Evolutionary conservation across 345 rosid species (phyloP).

Genomic region (Orychophragmus violaceus): DNA sequence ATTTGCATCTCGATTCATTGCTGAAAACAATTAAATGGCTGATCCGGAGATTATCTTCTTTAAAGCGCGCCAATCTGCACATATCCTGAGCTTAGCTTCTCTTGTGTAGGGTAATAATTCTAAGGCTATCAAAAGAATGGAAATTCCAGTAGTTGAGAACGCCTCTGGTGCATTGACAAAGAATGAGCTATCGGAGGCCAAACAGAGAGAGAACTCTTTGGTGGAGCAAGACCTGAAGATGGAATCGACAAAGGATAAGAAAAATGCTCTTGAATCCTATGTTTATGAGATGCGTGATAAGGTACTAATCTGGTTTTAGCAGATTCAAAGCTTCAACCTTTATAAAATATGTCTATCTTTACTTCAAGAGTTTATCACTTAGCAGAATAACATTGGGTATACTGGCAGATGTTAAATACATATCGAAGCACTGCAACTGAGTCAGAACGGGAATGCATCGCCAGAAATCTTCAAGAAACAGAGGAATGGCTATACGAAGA

Average conservation of each 20-base stretch:
- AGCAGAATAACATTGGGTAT: neutral
- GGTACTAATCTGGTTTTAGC: conserved; percentile 34
- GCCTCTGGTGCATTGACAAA: conserved; percentile 47
- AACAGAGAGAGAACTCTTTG: conserved; percentile 50
- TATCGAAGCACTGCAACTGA: conserved; percentile 51
- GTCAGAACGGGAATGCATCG: conserved; percentile 51
- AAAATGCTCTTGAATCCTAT: conserved; percentile 71
- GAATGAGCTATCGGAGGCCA: conserved; percentile 49
- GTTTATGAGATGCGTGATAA: conserved; percentile 84
- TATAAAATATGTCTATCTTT: neutral
- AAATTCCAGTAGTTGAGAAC: conserved; percentile 48
- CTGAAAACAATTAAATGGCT: neutral
- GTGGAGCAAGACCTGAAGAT: conserved; percentile 61
- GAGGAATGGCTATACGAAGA: conserved; percentile 82
- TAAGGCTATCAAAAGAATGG: conserved; percentile 40
- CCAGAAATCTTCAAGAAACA: conserved; percentile 56
- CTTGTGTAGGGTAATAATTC: conserved; percentile 40
- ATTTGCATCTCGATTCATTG: neutral
- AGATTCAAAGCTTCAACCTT: neutral
- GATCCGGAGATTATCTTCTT: conserved; percentile 1
- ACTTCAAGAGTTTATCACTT: neutral
- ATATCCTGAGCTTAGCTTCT: conserved; percentile 7
- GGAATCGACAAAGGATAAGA: conserved; percentile 65
- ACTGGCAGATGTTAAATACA: conserved; percentile 48
- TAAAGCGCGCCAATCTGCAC: neutral